A percentile compares a stretch with the other conserved stretches of the same genome.
Evolutionary conservation across 2,329 filamentous ascomycete genomes (phyloP).

Genomic region (Aureobasidium sp.): DNA sequence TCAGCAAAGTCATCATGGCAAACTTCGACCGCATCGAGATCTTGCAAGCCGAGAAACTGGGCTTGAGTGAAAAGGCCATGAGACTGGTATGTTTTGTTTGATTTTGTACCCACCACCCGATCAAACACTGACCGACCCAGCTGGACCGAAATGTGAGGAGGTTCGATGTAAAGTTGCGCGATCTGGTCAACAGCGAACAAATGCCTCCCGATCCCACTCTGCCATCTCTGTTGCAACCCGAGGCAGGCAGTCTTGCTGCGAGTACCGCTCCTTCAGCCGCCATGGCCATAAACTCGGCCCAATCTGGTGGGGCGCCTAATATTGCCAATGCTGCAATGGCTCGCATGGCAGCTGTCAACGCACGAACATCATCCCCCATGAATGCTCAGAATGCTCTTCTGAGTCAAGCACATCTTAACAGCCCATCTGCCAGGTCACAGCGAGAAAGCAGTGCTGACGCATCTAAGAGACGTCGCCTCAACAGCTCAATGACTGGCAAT

Average conservation of each 20-base stretch:
- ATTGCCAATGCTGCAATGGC: conserved; percentile 46
- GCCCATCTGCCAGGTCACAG: conserved; percentile 23
- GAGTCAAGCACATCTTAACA: conserved; percentile 21
- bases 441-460: conserved; percentile 38
- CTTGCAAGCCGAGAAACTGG: conserved; percentile 68
- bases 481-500: conserved; percentile 42
- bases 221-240: conserved; percentile 50
- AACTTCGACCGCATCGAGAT: conserved; percentile 63
- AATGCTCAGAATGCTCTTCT: conserved; percentile 19
- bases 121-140: conserved; percentile 19
- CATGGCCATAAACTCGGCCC: conserved; percentile 49
- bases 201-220: conserved; percentile 53
- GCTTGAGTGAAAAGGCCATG: conserved; percentile 58
- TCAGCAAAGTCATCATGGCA: conserved; percentile 59
- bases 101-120: not conserved
- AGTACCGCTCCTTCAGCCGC: conserved; percentile 42
- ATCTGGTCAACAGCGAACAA: conserved; percentile 52
- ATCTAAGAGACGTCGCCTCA: conserved; percentile 53
- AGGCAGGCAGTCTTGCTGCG: conserved; percentile 44
- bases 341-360: conserved; percentile 26
- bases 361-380: conserved; percentile 13
- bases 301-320: conserved; percentile 42
- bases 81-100: conserved; percentile 46
- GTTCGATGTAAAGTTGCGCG: conserved; percentile 55
- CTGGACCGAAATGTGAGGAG: conserved; percentile 58